Base-by-base conservation (phyloP, 306 rosid species). In the Vigna reflexopilosa region DNA sequence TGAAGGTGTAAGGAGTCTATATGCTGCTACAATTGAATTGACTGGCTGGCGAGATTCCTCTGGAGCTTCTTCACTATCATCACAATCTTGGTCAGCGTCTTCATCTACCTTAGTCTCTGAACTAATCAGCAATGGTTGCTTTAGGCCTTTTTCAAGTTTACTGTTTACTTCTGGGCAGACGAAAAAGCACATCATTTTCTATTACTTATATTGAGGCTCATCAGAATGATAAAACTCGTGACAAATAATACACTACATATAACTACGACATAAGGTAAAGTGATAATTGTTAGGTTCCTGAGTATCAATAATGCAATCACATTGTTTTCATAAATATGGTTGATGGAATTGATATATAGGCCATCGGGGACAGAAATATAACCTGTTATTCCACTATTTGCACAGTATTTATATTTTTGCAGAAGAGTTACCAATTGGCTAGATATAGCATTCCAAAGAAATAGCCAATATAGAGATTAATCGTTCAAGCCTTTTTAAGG, bases 1-100 rank as follows among this genome's bases (percentile, higher is more conserved):
- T 73, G 99, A 96, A 72, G 97, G 99, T n/a, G 99, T 93, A 62
- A 96, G 99, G 69, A 96, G 90, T 88, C 93, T 84, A 82, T 96
- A 96, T 22, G 99, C 99, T 1, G 89, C 64, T 67, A 69, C 71
- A 77, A 96, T 80, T 52, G 99, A 96, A 74, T 88, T 89, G 75
- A 87, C 98, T 28, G 99, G 96, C 45, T 3, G 75, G 73, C 91
- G 98, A 75, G 94, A 87, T 19, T 91, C 94, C 81, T 85, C 93
- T 8, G 88, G 30, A 81, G 98, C 90, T 89, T 96, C 98, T 88
- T 95, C 98, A 49, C 97, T 91, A 78, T 86, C 98, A 84, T 96
- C 97, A 80, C 2, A 67, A 82, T 92, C 99, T 70, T 81, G 89
- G 48, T 91, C 99, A 82, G 80, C 90, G 70, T 90, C 97, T 76